A percentile compares a stretch with the other conserved stretches of the same genome.
phyloP scores from a whole-genome alignment of 805 yeast species.

The Lipomyces spencermartinsiae region DNA sequence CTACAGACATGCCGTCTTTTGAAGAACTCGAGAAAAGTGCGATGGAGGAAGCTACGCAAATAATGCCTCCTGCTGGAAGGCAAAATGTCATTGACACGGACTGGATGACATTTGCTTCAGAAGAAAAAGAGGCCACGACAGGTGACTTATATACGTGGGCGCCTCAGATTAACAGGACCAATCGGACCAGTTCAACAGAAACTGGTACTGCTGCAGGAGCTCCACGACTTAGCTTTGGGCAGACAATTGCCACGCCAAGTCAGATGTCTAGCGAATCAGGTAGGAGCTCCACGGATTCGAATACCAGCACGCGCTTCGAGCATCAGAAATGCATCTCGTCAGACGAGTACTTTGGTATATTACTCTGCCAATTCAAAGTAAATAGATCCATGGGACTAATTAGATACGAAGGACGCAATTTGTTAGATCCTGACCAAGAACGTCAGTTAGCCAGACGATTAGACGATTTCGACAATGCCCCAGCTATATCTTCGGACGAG shows the following conservation, averaged over 20 bases:
- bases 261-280: neutral
- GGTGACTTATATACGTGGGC: neutral
- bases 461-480: slow-evolving; percentile 79
- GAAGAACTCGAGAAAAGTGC: slow-evolving; percentile 80
- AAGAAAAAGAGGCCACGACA: neutral
- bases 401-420: neutral
- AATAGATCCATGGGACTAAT: neutral
- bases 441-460: slow-evolving; percentile 24
- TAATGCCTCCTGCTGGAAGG: neutral
- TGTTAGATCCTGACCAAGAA: slow-evolving; percentile 3
- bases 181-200: neutral
- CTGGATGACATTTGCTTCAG: neutral
- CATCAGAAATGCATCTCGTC: slow-evolving; percentile 26
- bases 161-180: neutral
- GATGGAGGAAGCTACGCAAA: slow-evolving; percentile 69
- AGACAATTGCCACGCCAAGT: slow-evolving; percentile 54
- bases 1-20: slow-evolving; percentile 44
- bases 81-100: neutral
- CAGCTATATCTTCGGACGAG: slow-evolving; percentile 95
- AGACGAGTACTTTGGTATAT: slow-evolving; percentile 29
- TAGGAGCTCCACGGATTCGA: slow-evolving; percentile 9
- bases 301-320: neutral
- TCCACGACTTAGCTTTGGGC: slow-evolving; percentile 84
- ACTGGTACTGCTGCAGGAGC: neutral
- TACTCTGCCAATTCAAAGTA: neutral